A percentile compares a stretch with the other conserved stretches of the same genome.
phyloP scores from a whole-genome alignment of 2,329 filamentous ascomycete genomes.

The Madurella fahalii region DNA sequence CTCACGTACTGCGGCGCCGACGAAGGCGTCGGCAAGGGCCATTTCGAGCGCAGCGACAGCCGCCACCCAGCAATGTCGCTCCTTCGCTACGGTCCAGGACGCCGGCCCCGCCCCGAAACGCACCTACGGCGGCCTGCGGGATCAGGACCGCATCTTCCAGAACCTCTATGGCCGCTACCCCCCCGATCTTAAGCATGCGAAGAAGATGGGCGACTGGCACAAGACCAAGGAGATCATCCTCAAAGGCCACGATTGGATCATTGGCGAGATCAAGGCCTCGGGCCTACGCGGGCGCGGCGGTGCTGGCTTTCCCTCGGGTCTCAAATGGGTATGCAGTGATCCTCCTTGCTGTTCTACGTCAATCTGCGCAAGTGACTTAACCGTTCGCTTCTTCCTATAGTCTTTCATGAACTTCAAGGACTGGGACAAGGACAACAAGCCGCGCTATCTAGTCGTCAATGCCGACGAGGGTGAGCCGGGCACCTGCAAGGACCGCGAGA shows the following conservation, averaged over 20 bases:
- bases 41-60: conserved; percentile 41
- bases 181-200: conserved; percentile 84
- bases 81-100: conserved; percentile 79
- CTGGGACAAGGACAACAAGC: conserved; percentile 97
- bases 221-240: conserved; percentile 98
- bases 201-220: conserved; percentile 99
- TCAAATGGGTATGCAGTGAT: conserved; percentile 84
- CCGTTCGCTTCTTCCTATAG: conserved; percentile 41
- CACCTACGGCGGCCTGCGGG: conserved; percentile 80
- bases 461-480: conserved; percentile 98
- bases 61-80: conserved; percentile 56
- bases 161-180: conserved; percentile 95
- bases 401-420: conserved; percentile 99
- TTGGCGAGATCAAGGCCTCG: conserved; percentile 94
- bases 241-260: conserved; percentile 99
- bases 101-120: conserved; percentile 62
- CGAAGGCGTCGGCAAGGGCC: conserved; percentile 38
- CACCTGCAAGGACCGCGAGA: conserved; percentile 99
- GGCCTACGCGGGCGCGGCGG: conserved; percentile 93
- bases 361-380: conserved; percentile 21
- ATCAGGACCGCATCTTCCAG: conserved; percentile 98
- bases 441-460: conserved; percentile 95
- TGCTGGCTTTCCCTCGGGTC: conserved; percentile 93
- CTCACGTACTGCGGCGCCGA: conserved; percentile 40
- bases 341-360: too few relatives aligned